phyloP scores from a whole-genome alignment of 2,329 filamentous ascomycete species.

The Herpotrichia juniperi region DNA sequence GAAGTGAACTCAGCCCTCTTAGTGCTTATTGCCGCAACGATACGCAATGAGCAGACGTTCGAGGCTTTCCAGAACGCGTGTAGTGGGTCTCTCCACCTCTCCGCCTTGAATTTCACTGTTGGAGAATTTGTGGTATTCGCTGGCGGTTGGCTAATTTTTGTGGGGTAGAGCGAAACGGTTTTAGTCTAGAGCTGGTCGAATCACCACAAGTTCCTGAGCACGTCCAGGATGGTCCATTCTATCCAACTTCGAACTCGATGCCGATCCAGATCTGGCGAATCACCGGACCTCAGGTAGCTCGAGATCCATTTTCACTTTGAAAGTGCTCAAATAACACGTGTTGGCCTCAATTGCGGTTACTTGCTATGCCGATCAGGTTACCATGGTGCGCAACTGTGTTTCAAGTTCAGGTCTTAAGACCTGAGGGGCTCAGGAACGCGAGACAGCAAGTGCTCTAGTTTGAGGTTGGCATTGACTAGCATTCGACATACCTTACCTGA shows the following conservation, averaged over 20 bases:
- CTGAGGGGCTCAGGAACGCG: conserved; percentile 9
- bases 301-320: conserved; percentile 35
- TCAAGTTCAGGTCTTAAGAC: conserved; percentile 4
- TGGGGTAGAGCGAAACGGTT: conserved; percentile 47
- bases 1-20: conserved; percentile 60
- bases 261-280: conserved; percentile 64
- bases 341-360: conserved; percentile 22
- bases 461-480: conserved; percentile 26
- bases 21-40: conserved; percentile 72
- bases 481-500: conserved; percentile 11
- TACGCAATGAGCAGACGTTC: conserved; percentile 74
- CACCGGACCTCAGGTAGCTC: conserved; percentile 26
- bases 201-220: conserved; percentile 38
- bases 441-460: conserved; percentile 23
- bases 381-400: conserved; percentile 3
- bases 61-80: conserved; percentile 67
- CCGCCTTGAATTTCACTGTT: conserved; percentile 21
- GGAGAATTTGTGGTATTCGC: conserved; percentile 20
- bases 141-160: conserved; percentile 45
- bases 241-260: conserved; percentile 65
- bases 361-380: conserved; percentile 18
- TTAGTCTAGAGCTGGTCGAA: conserved; percentile 38
- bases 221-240: conserved; percentile 68
- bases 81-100: conserved; percentile 49
- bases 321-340: conserved; percentile 19